A percentile compares a stretch with the other conserved stretches of the same genome.
Conservation (phyloP, 2,329 filamentous ascomycete genomes). For the Endothia cerciana region DNA sequence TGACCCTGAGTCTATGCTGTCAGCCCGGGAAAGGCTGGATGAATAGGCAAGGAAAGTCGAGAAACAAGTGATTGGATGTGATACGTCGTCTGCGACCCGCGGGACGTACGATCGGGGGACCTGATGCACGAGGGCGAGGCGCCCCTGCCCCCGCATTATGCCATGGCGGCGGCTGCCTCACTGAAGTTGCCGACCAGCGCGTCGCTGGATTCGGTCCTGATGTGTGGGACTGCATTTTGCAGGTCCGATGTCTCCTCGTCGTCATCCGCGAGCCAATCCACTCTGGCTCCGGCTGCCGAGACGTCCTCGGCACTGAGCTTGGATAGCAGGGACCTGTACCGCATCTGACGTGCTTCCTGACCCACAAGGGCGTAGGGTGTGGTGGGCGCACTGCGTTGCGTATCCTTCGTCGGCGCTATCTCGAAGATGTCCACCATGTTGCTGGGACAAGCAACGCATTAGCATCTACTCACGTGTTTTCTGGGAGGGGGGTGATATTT, state of each 20-base stretch:
- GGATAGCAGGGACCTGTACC: conserved; percentile 65
- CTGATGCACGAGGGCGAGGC: conserved; percentile 7
- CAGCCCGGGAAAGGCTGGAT: conserved; percentile 22
- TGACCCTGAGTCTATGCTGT: conserved; percentile 24
- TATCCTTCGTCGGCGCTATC: conserved; percentile 57
- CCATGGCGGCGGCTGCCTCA: conserved; percentile 59
- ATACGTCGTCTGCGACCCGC: conserved; percentile 27
- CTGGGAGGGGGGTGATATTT: conserved; percentile 7
- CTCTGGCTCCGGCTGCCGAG: conserved; percentile 47
- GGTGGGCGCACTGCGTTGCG: conserved; percentile 39
- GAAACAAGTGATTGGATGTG: conserved; percentile 26
- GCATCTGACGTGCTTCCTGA: conserved; percentile 59
- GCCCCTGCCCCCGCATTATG: conserved; percentile 37
- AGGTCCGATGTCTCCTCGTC: conserved; percentile 53
- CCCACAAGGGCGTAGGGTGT: conserved; percentile 53
- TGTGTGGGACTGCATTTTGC: conserved; percentile 43
- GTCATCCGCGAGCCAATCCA: conserved; percentile 59
- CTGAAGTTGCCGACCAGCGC: conserved; percentile 64
- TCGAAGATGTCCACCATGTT: conserved; percentile 72
- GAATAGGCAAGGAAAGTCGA: conserved; percentile 20
- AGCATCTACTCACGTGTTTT: conserved; percentile 13
- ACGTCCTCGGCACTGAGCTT: conserved; percentile 57
- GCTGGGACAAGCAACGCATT: conserved; percentile 42
- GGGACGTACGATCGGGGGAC: conserved; percentile 20
- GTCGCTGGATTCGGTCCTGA: conserved; percentile 45